Evolutionary conservation across 768 basidiomycete genomes (phyloP).

Genomic region (Piloderma croceum): DNA sequence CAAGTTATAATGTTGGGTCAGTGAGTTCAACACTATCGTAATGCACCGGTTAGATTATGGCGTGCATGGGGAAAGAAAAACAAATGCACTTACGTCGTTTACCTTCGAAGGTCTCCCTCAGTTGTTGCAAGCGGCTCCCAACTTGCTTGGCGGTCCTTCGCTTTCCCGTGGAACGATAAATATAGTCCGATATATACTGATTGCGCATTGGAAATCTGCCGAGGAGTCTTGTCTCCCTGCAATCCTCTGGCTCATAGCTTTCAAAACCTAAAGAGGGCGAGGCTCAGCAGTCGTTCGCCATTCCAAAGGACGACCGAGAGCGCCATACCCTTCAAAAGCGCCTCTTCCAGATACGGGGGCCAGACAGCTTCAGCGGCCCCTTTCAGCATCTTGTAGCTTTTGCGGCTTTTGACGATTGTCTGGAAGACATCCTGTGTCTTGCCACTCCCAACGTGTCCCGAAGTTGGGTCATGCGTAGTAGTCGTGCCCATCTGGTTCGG

Average conservation of each 20-base stretch:
- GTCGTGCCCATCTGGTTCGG: no score
- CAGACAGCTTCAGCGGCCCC: constrained; percentile 75
- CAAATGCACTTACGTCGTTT: constrained; percentile 51
- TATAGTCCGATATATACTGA: constrained; percentile 75
- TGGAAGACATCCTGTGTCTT: no score
- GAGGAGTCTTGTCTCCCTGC: constrained; percentile 64
- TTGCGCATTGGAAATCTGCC: constrained; percentile 77
- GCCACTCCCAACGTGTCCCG: no score
- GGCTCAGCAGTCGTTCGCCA: no score
- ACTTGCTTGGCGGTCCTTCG: constrained; percentile 73
- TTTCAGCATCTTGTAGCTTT: constrained; percentile 70
- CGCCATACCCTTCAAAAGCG: constrained; percentile 66
- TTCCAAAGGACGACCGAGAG: no score
- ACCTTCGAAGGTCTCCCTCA: constrained; percentile 68
- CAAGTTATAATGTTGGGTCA: no score
- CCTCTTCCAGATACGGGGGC: constrained; percentile 75
- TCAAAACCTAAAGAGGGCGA: constrained; percentile 48
- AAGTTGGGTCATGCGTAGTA: no score
- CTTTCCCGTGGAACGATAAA: constrained; percentile 63
- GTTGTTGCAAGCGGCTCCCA: constrained; percentile 73
- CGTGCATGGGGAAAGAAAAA: no score
- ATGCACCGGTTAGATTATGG: no score
- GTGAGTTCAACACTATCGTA: no score
- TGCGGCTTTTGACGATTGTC: constrained; percentile 61
- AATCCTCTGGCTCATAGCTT: constrained; percentile 67